Evolutionary conservation across 345 rosid genomes (phyloP).

Genomic region (Citrus cavaleriei): DNA sequence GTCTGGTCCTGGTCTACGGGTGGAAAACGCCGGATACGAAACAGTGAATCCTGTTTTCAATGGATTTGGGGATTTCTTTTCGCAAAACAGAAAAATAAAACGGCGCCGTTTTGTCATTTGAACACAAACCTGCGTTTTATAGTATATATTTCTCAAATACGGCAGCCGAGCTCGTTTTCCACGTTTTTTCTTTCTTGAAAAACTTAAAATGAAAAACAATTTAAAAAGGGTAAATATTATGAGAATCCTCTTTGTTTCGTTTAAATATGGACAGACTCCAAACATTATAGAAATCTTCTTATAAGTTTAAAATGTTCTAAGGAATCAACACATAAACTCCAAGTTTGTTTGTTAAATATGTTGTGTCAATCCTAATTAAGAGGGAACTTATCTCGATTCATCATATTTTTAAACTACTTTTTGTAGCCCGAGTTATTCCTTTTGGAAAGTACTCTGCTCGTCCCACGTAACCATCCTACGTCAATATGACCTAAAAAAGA

Average conservation of each 20-base stretch:
- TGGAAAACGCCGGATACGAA: neutral
- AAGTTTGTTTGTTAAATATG: no score
- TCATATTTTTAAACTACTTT: no score
- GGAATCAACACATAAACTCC: no score
- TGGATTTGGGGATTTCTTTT: neutral
- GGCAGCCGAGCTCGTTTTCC: neutral
- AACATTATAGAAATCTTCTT: no score
- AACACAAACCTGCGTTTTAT: neutral
- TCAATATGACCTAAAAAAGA: no score
- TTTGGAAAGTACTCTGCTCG: accelerated
- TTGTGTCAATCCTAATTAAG: no score
- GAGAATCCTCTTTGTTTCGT: neutral
- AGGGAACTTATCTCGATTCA: no score
- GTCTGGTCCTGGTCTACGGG: neutral
- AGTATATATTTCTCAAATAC: neutral
- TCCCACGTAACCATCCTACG: no score
- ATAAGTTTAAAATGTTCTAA: no score
- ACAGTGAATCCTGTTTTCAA: neutral
- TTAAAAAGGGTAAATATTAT: neutral
- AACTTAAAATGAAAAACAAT: neutral
- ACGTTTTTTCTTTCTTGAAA: neutral
- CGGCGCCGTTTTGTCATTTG: neutral
- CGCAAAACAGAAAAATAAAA: neutral
- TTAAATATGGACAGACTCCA: no score
- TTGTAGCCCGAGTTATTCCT: no score